phyloP scores from a whole-genome alignment of 495 filamentous ascomycete genomes.

The Penicillium canariense region DNA sequence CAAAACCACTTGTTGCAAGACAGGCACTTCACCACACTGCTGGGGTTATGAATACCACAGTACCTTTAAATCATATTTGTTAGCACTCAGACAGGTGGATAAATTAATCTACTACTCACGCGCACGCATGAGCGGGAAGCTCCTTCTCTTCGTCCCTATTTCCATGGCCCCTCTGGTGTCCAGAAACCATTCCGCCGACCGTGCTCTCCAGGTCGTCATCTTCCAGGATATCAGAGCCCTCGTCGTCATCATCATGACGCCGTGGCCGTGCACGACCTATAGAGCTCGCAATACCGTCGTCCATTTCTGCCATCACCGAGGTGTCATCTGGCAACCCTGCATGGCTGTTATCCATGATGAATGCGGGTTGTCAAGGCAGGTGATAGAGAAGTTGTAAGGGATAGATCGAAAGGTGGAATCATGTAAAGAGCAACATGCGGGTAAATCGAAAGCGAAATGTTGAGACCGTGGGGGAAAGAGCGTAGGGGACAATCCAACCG shows the following conservation, averaged over 20 bases:
- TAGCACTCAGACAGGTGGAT: constrained; percentile 9
- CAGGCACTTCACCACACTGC: constrained; percentile 94
- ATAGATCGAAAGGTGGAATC: constrained; percentile 3
- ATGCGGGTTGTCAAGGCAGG: constrained; percentile 57
- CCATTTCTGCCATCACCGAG: constrained; percentile 65
- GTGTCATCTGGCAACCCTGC: constrained; percentile 59
- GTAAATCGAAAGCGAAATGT: neutral
- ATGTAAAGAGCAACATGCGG: constrained; percentile 13
- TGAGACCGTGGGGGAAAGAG: constrained; percentile 26
- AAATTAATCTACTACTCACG: constrained; percentile 55
- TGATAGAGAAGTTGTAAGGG: constrained; percentile 1
- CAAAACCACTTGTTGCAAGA: constrained; percentile 99
- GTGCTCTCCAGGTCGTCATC: constrained; percentile 93
- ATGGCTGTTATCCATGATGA: constrained; percentile 53
- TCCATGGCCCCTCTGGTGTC: constrained; percentile 62
- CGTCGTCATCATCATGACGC: constrained; percentile 80
- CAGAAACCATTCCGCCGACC: constrained; percentile 77
- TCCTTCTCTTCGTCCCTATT: constrained; percentile 83
- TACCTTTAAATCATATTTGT: constrained; percentile 56
- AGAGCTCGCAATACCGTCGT: constrained; percentile 68
- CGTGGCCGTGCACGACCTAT: constrained; percentile 62
- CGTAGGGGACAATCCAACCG: constrained; percentile 30
- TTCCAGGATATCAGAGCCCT: constrained; percentile 76
- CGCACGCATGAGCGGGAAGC: constrained; percentile 93
- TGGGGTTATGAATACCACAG: constrained; percentile 94